Base-by-base conservation (phyloP, 352 stramenopile species). In the Phytophthora syringae region DNA sequence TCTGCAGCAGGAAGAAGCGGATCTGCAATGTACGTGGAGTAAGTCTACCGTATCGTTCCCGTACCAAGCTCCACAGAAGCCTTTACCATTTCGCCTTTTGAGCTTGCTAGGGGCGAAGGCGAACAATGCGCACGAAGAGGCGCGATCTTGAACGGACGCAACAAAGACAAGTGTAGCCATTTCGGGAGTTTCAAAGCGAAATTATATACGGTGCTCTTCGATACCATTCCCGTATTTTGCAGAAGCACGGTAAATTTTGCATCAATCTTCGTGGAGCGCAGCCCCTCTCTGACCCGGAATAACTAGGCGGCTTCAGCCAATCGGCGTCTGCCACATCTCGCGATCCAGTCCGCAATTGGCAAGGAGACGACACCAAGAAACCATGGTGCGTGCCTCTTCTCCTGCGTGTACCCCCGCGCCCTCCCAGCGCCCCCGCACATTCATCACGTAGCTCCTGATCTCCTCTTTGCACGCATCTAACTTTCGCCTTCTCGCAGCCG, bases 1-100 rank as follows among this genome's bases (percentile, higher is more conserved):
- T 99, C 88, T 99, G 97, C 45, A 99, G 83, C 57, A 99, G 76
- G 62, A 99, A 98, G 82, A 99, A 99, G 62, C 92, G 89, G 63
- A 98, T 98, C 95, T 94, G 12, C 11, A 27, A 25, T 47, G 20
- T 32, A 32, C 9, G 27, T n/a, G n/a, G n/a, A n/a, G n/a, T n/a
- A n/a, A 22, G 37, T 20, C n/a, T 43, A 43, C n/a, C 3, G 11
- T 43, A 43, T 15, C 16, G 7, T 12, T 18, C 18, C 9, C 15
- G 24, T 7, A 25, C 16, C 16, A 11, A 45, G n/a, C 39, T 25
- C 10, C 1, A 24, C 2, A 37, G 2, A 39, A 48, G 22, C 21
- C 15, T 12, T 37, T 49, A 68, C 60, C 60, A 68, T 68, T 63
- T 52, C 37, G 20, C 10, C 27, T 32, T 15, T 20, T 47, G 7